Evolutionary conservation across 2,329 filamentous ascomycete species (phyloP), one percentile per base, ranked within the genome.

Genomic region (Diaporthe amygdali): DNA sequence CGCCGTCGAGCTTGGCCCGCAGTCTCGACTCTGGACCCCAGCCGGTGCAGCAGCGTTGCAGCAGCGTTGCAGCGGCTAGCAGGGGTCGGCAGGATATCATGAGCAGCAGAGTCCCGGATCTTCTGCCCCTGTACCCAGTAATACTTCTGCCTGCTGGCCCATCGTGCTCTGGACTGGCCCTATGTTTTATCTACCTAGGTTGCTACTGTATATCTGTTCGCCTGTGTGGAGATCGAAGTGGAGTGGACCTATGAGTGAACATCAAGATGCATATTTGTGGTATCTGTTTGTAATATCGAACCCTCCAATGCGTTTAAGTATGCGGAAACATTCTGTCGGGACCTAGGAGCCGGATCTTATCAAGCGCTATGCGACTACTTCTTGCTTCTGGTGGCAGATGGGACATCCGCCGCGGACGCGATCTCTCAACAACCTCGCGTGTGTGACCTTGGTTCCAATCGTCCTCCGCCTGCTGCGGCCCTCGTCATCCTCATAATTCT

Each of bases 361-460:
- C 44, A 46, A 6, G 25, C 6, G 25, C 34, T 34, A 66, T 68
- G 41, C 70, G 2, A 76, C 77, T 10, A 74, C 74, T 34, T 79
- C 78, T 66, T 77, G 79, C 74, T 77, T 79, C 52, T 67, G 68
- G 76, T 75, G 68, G 76, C 90, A 92, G 22, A 91, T 83, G 0
- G 90, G 89, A 81, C 92, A 94, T 0, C 91, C 92, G 10, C 86
- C 87, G 55, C 86, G 83, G 44, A 96, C 86, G 72, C 90, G 90
- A 76, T 95, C 93, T 75, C 91, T 88, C 72, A 97, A 82, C 68
- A 97, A 80, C 74, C 94, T 89, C 47, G 95, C 95, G 78, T 94
- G 94, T 74, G 93, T 96, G 34, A 97, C 94, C 82, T 98, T 98
- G 37, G 92, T 90, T 0, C 94, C 93, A 8, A 98, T 91, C 67